phyloP scores from a whole-genome alignment of 352 stramenopile genomes.

The Globisporangium paddicum region DNA sequence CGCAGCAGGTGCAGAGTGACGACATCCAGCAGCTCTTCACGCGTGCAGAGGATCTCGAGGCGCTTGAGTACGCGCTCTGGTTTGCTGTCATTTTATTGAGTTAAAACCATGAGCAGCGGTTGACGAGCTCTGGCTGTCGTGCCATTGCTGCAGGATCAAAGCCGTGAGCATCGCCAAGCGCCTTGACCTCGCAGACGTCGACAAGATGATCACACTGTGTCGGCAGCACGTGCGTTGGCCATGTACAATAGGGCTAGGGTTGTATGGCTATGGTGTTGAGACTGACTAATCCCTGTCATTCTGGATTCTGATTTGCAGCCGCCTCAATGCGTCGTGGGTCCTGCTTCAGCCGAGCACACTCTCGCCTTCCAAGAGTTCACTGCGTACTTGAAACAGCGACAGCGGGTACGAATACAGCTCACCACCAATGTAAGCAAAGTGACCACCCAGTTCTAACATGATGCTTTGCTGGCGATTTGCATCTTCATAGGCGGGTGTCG shows the following conservation, averaged over 20 bases:
- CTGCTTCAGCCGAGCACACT: slow-evolving; percentile 16
- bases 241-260: not conserved
- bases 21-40: slow-evolving; percentile 17
- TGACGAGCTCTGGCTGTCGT: not conserved
- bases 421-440: not conserved
- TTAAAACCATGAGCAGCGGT: too few relatives aligned
- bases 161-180: slow-evolving; percentile 56
- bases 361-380: slow-evolving; percentile 41
- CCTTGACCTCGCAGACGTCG: slow-evolving; percentile 45
- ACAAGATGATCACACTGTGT: slow-evolving; percentile 52
- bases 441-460: not conserved
- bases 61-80: slow-evolving; percentile 33
- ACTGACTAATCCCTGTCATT: not conserved
- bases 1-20: not conserved
- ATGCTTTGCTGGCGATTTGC: not conserved
- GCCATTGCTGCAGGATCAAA: slow-evolving; percentile 21
- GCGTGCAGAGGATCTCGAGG: slow-evolving; percentile 30
- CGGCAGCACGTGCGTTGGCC: slow-evolving; percentile 32
- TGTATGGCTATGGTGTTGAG: not conserved
- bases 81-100: not conserved
- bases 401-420: slow-evolving; percentile 27
- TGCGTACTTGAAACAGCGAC: slow-evolving; percentile 43
- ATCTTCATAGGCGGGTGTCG: slow-evolving; percentile 45
- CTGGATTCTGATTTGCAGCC: slow-evolving; percentile 24
- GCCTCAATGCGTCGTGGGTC: slow-evolving; percentile 41